These are phyloP conservation scores for Skeletonema marinoi DNA, from an alignment of 108 stramenopile genomes.

Conservation along the genomic window DNA sequence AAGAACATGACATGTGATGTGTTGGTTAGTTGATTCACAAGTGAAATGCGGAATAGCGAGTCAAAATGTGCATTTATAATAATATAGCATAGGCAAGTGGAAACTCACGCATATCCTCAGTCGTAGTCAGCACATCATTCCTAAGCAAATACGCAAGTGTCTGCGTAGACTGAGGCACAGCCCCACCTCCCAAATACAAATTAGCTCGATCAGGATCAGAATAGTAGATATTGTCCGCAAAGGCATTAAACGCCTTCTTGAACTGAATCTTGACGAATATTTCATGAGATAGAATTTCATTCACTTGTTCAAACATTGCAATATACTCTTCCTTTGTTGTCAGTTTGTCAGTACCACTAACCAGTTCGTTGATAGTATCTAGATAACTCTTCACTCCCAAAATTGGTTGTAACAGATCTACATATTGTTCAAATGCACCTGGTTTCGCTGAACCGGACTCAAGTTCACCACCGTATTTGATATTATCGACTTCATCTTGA, in stretches of 20 bases:
- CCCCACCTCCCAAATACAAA: constrained; percentile 81
- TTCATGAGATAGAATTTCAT: constrained; percentile 50
- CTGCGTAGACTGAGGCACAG: constrained; percentile 71
- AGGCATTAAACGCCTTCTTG: constrained; percentile 85
- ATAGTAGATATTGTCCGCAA: constrained; percentile 89
- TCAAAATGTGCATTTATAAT: neutral
- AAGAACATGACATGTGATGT: neutral
- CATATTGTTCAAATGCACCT: constrained; percentile 50
- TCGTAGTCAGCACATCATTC: constrained; percentile 79
- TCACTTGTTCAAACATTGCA: constrained; percentile 25
- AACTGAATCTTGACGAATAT: constrained; percentile 69
- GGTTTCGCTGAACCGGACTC: constrained; percentile 41
- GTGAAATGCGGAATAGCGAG: neutral
- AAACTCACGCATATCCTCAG: constrained; percentile 62
- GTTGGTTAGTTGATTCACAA: neutral
- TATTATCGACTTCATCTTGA: constrained; percentile 80
- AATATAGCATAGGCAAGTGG: neutral
- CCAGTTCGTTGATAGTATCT: constrained; percentile 40
- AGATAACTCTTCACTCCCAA: constrained; percentile 64
- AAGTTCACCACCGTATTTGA: constrained; percentile 77
- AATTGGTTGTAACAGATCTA: constrained; percentile 69
- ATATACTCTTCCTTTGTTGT: constrained; percentile 6
- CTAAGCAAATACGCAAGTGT: constrained; percentile 75
- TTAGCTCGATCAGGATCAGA: constrained; percentile 85
- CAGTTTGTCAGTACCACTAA: constrained; percentile 20